Conservation (phyloP, 2,329 filamentous ascomycete genomes). For the Fusarium succisae region DNA sequence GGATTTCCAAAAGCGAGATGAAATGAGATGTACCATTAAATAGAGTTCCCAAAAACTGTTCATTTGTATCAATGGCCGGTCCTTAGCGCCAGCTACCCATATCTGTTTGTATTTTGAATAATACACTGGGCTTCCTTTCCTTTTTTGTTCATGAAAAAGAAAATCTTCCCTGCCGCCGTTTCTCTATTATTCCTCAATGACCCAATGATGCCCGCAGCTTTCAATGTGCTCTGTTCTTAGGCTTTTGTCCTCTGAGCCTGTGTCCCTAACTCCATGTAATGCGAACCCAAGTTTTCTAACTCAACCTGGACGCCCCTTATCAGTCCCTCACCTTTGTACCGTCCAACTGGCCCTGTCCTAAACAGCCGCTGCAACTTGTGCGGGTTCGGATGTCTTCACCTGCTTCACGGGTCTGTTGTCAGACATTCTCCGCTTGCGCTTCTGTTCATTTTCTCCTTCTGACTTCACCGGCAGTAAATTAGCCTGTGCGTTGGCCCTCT, state of each 20-base stretch:
- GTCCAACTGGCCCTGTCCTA: background rate
- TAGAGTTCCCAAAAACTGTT: constrained; percentile 47
- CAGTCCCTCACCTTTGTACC: background rate
- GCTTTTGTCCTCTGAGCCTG: constrained; percentile 4
- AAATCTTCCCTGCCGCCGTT: constrained; percentile 1
- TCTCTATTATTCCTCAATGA: background rate
- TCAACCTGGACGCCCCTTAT: constrained; percentile 8
- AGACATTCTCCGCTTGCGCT: constrained; percentile 50
- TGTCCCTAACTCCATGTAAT: constrained; percentile 35
- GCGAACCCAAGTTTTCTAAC: constrained; percentile 15
- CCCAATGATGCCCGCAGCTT: background rate
- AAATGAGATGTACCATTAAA: constrained; percentile 51
- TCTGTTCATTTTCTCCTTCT: constrained; percentile 46
- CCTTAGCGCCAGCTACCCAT: constrained; percentile 19
- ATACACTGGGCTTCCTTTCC: constrained; percentile 1
- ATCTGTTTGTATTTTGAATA: constrained; percentile 33
- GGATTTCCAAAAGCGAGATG: constrained; percentile 43
- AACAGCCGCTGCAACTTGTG: constrained; percentile 35
- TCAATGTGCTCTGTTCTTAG: background rate
- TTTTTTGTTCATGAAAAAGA: background rate
- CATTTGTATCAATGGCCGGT: constrained; percentile 44
- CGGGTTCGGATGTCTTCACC: constrained; percentile 35
- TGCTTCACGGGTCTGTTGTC: constrained; percentile 43
- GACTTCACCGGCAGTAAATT: constrained; percentile 57
- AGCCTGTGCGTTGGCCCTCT: constrained; percentile 53